phyloP scores from a whole-genome alignment of 169 alveolate genomes.

The Condylostoma magnum region DNA sequence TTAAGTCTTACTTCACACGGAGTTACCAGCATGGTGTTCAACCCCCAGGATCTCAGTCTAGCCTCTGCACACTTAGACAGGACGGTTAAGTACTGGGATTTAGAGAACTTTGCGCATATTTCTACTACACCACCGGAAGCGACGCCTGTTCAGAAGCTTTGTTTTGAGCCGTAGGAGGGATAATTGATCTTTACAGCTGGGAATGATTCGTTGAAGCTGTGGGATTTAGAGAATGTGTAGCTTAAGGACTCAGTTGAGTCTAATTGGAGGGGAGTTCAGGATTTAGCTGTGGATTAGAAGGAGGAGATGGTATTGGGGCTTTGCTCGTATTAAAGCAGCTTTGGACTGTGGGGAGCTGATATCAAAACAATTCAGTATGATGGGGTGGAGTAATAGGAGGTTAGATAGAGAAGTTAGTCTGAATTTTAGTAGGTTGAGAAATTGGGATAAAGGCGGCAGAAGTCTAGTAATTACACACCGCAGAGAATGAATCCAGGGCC shows the following conservation, averaged over 20 bases:
- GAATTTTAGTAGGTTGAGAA: no score
- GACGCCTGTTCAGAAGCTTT: constrained; percentile 36
- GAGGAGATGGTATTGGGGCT: constrained; percentile 29
- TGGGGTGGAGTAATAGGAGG: no score
- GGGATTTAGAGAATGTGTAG: constrained; percentile 44
- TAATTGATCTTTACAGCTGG: constrained; percentile 49
- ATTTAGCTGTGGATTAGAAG: constrained; percentile 12
- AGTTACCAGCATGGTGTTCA: constrained; percentile 59
- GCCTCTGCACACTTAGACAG: constrained; percentile 67
- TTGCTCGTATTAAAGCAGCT: background rate
- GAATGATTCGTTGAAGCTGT: constrained; percentile 39
- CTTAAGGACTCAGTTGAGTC: constrained; percentile 36
- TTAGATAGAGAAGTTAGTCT: no score
- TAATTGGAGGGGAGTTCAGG: constrained; percentile 47
- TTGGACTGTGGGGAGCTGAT: constrained; percentile 4
- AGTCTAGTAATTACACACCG: no score
- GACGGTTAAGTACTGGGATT: constrained; percentile 72
- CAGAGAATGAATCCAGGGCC: no score
- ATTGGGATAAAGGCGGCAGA: no score
- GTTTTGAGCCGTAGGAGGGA: constrained; percentile 47
- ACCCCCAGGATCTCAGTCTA: constrained; percentile 71
- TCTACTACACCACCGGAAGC: constrained; percentile 48
- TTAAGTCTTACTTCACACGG: constrained; percentile 36
- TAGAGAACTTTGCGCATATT: constrained; percentile 55
- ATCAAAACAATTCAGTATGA: background rate